Base-by-base conservation (phyloP, 305 asterid species). In the Withania somnifera region DNA sequence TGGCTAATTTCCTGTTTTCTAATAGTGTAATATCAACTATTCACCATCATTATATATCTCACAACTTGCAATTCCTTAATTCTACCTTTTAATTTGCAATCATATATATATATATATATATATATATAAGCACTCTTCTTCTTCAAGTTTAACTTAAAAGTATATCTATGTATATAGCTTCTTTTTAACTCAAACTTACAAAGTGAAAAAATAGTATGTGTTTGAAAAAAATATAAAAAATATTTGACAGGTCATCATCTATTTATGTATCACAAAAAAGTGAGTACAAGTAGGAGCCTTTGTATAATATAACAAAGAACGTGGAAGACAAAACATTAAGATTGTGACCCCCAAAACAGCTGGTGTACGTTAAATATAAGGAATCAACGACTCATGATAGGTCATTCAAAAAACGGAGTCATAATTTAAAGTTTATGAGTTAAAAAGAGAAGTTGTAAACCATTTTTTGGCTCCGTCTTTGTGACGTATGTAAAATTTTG, bases 331-430 rank as follows among this genome's bases (percentile, higher is more conserved):
- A 63, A 75, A 50, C 60, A 73, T 47, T 73, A 73, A 73, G 42
- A 73, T 47, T 73, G 60, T 73, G 79, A 75, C 80, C 17, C 61
- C 26, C 15, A 50, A 73, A 75, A 50, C 61, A 75, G 80, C 80
- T 75, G 80, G 50, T 4, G 45, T 50, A 75, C 28, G 79, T 17
- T 71, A 50, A 50, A 47, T 15, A 26, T 50, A 75, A 26, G 61
- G 61, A 50, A 75, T 75, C 61, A 75, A 75, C 24, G 79, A 73
- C 58, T 73, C 58, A 47, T 24, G 9, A 24, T 11, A 11, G 6
- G 32, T 58, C 6, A 2, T 9, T 6, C 2, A 42, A 6, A 0
- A 69, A 5, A 6, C 3, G 0, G 6, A 67, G 0, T 19, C 1
- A 0, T 0, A 40, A 68, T 11, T 68, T 68, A 6, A 68, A 40